Conservation (phyloP, 2,329 filamentous ascomycete species). For the Lecanosticta acicola region DNA sequence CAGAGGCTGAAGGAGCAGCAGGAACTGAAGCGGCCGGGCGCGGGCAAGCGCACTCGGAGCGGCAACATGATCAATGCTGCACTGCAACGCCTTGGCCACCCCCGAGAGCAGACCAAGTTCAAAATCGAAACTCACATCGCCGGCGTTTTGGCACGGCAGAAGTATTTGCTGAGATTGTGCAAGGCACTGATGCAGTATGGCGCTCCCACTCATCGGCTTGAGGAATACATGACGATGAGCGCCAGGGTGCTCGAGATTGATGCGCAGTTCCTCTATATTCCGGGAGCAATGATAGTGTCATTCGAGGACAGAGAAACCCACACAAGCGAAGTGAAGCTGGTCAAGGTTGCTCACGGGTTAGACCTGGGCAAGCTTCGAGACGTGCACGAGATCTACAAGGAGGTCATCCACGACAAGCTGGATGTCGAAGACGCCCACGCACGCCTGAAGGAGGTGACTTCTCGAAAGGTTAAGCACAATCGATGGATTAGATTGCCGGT, state of each 20-base stretch:
- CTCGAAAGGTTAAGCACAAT: constrained; percentile 50
- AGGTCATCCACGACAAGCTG: constrained; percentile 71
- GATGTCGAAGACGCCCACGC: constrained; percentile 64
- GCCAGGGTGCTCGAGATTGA: constrained; percentile 84
- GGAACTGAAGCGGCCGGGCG: constrained; percentile 32
- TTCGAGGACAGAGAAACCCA: constrained; percentile 71
- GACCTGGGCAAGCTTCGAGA: constrained; percentile 70
- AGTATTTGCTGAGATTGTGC: constrained; percentile 79
- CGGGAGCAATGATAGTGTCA: constrained; percentile 89
- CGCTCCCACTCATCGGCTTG: constrained; percentile 82
- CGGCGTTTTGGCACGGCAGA: constrained; percentile 69
- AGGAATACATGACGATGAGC: constrained; percentile 88
- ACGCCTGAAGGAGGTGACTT: constrained; percentile 58
- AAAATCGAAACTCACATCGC: constrained; percentile 58
- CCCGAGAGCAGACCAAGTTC: constrained; percentile 48
- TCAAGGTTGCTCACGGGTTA: constrained; percentile 62
- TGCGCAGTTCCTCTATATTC: constrained; percentile 82
- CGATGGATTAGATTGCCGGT: constrained; percentile 52
- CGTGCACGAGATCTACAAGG: constrained; percentile 72
- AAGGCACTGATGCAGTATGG: constrained; percentile 83
- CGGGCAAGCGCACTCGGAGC: constrained; percentile 23
- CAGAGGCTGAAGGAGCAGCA: constrained; percentile 36
- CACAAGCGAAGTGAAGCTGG: constrained; percentile 73
- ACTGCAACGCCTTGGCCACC: constrained; percentile 31
- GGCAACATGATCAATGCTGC: constrained; percentile 33